Evolutionary conservation across 768 basidiomycete genomes (phyloP).

Genomic region (Mrakia frigida): DNA sequence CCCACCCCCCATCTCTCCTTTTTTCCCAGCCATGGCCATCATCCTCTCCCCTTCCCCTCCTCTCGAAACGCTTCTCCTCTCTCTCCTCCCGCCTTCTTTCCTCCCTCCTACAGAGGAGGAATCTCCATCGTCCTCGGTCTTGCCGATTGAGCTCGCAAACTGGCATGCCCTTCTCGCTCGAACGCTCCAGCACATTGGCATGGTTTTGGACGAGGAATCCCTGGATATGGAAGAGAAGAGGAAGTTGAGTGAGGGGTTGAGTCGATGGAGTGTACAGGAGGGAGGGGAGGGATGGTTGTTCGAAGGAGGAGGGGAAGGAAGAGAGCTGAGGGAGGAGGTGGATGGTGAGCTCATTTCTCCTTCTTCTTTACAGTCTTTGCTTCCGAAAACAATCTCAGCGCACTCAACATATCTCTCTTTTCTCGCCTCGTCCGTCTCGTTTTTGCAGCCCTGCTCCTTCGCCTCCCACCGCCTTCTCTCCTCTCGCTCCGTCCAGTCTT

Average conservation of each 20-base stretch:
- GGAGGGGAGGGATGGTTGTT: background rate
- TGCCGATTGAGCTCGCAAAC: background rate
- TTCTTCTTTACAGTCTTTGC: no score
- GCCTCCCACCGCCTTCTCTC: slow-evolving; percentile 17
- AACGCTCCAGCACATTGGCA: background rate
- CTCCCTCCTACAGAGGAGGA: slow-evolving; percentile 10
- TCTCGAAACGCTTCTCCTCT: background rate
- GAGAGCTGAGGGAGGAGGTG: background rate
- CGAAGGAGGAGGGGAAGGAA: background rate
- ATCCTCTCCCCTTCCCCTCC: slow-evolving; percentile 1
- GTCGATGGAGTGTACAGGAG: background rate
- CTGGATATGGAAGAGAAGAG: background rate
- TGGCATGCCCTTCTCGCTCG: slow-evolving; percentile 2
- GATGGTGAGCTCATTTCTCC: background rate
- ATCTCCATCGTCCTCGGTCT: background rate
- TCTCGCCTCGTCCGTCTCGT: background rate
- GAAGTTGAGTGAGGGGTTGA: slow-evolving; percentile 3
- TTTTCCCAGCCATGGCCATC: slow-evolving; percentile 12
- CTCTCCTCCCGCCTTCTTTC: background rate
- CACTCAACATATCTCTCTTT: no score
- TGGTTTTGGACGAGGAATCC: background rate
- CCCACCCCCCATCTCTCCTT: background rate
- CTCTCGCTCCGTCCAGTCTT: slow-evolving; percentile 22
- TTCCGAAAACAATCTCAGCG: no score
- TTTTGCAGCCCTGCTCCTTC: background rate